Percentiles rank a stretch among this genome's conserved stretches.
Evolutionary conservation across 805 yeast species (phyloP).

Genomic region (Candida nanaspora): DNA sequence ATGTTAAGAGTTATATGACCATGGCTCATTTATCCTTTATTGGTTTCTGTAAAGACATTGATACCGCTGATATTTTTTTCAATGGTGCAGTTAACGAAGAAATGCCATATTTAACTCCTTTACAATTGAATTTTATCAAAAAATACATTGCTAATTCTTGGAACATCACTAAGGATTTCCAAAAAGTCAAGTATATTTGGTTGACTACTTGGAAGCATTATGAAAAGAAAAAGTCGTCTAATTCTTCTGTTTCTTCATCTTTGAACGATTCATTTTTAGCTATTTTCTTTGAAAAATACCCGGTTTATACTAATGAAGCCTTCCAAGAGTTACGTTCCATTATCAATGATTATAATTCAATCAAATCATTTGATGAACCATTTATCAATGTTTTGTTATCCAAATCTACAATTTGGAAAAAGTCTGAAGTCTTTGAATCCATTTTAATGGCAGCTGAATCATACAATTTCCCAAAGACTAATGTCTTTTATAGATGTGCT

Average conservation of each 20-base stretch:
- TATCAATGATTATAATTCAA: conserved; percentile 46
- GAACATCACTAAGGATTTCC: conserved; percentile 49
- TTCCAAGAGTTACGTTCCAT: conserved; percentile 49
- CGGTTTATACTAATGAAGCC: conserved; percentile 45
- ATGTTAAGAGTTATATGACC: conserved; percentile 46
- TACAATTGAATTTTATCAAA: conserved; percentile 69
- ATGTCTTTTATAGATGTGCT: conserved; percentile 64
- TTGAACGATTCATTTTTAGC: conserved; percentile 63
- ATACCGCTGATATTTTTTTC: conserved; percentile 66
- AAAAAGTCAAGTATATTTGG: conserved; percentile 57
- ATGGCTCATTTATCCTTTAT: conserved; percentile 74
- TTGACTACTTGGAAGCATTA: conserved; percentile 50
- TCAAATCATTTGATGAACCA: conserved; percentile 67
- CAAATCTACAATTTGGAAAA: conserved; percentile 61
- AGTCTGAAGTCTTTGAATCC: conserved; percentile 55
- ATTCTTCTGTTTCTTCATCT: conserved; percentile 66
- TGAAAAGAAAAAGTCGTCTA: conserved; percentile 38
- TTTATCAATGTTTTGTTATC: conserved; percentile 72
- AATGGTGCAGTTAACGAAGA: conserved; percentile 62
- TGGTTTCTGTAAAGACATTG: conserved; percentile 67
- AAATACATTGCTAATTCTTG: conserved; percentile 56
- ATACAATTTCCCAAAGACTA: conserved; percentile 52
- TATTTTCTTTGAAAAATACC: conserved; percentile 56
- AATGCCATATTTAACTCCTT: conserved; percentile 64
- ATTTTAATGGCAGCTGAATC: conserved; percentile 52